phyloP scores from a whole-genome alignment of 441 rosid species.

The Populus tomentosa region DNA sequence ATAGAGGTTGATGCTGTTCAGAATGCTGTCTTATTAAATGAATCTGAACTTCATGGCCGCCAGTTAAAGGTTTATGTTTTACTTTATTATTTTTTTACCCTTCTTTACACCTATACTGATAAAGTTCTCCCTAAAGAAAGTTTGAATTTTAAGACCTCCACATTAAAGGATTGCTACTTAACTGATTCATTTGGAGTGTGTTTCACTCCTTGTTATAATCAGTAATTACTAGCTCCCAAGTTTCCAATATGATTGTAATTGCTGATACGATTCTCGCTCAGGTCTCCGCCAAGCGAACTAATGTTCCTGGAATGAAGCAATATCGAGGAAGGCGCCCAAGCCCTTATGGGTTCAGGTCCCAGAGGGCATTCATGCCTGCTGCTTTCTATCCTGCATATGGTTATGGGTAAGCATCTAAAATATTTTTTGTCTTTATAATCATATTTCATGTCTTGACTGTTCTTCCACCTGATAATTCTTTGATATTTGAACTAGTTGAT shows the following conservation, averaged over 20 bases:
- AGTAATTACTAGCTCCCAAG: neutral
- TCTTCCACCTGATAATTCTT: neutral
- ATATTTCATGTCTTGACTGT: neutral
- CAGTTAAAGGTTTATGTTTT: conserved; percentile 59
- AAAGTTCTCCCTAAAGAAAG: neutral
- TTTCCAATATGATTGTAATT: neutral
- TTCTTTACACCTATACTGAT: neutral
- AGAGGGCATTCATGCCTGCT: conserved; percentile 68
- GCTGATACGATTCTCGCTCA: conserved; percentile 24
- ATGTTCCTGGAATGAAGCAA: conserved; percentile 94
- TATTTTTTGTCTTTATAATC: neutral
- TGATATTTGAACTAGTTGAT: neutral
- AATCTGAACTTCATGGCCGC: conserved; percentile 93
- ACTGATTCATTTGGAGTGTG: neutral
- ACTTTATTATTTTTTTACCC: neutral
- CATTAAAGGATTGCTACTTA: neutral
- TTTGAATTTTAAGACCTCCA: neutral
- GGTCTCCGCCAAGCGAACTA: conserved; percentile 88
- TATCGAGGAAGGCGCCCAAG: conserved; percentile 69
- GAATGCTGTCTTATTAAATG: conserved; percentile 76
- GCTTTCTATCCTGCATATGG: conserved; percentile 73
- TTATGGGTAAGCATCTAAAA: conserved; percentile 53
- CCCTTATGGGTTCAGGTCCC: conserved; percentile 63
- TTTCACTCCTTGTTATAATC: neutral
- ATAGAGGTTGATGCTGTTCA: conserved; percentile 81